A percentile compares a stretch with the other conserved stretches of the same genome.
phyloP scores from a whole-genome alignment of 306 rosid species.

The Quercus engelmannii region DNA sequence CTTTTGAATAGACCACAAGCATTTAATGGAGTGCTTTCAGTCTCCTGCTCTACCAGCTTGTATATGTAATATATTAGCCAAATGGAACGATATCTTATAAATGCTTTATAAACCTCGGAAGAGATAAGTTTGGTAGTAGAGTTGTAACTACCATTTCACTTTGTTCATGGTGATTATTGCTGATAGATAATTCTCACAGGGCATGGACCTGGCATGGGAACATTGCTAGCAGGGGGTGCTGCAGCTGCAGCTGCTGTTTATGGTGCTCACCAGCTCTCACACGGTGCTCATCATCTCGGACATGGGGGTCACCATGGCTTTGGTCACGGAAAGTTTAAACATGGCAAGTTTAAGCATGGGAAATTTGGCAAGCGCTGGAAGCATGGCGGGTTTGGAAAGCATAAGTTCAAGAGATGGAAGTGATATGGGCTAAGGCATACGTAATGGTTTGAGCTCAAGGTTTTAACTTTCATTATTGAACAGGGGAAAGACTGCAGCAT shows the following conservation, averaged over 20 bases:
- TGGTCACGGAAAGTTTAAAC: slow-evolving; percentile 58
- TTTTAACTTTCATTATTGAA: background rate
- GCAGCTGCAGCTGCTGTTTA: slow-evolving; percentile 41
- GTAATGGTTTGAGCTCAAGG: background rate
- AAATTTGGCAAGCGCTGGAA: slow-evolving; percentile 70
- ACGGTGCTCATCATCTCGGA: slow-evolving; percentile 37
- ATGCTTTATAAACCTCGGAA: background rate
- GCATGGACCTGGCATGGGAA: slow-evolving; percentile 35
- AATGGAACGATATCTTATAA: background rate
- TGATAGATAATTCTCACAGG: slow-evolving; percentile 16
- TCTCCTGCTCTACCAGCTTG: background rate
- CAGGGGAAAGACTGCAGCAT: background rate
- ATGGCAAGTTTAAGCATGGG: slow-evolving; percentile 71
- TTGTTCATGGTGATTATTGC: background rate
- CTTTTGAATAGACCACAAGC: background rate
- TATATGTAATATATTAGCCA: background rate
- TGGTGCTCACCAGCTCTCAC: slow-evolving; percentile 50
- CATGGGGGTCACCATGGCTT: slow-evolving; percentile 30
- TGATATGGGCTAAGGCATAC: slow-evolving; percentile 21
- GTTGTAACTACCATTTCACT: background rate
- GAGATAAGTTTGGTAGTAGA: background rate
- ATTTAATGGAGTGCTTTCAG: background rate
- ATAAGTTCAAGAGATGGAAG: slow-evolving; percentile 70
- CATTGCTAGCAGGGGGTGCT: slow-evolving; percentile 45
- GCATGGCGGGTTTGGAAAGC: slow-evolving; percentile 47